Conservation (phyloP, 345 rosid species). For the Crucihimalaya himalaica region DNA sequence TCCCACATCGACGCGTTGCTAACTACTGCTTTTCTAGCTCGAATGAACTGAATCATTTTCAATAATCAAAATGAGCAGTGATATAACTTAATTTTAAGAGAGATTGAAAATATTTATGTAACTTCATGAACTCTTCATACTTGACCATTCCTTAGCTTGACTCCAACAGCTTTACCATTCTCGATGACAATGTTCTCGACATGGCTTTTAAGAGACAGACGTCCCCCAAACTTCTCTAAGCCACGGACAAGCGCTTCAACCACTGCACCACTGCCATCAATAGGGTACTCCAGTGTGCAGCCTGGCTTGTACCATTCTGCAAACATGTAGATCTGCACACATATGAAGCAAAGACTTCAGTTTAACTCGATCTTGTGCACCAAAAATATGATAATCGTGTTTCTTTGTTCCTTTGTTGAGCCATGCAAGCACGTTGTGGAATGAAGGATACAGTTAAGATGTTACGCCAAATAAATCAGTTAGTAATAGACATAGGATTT, state of each 20-base stretch:
- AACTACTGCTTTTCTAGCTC: slow-evolving; percentile 84
- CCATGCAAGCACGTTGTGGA: not conserved
- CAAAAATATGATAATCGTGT: not conserved
- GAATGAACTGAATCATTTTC: slow-evolving; percentile 57
- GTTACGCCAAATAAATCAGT: not conserved
- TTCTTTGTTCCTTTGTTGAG: not conserved
- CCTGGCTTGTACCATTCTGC: slow-evolving; percentile 98
- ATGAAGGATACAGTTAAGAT: not conserved
- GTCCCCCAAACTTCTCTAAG: slow-evolving; percentile 80
- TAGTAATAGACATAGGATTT: not conserved
- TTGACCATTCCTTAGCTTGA: slow-evolving; percentile 81
- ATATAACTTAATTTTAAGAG: not conserved
- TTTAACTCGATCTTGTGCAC: not conserved
- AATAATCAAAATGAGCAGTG: not conserved
- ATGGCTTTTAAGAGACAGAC: slow-evolving; percentile 71
- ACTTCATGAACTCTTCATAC: slow-evolving; percentile 47
- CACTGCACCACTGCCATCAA: slow-evolving; percentile 80
- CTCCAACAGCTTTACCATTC: slow-evolving; percentile 77
- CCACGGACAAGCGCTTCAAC: slow-evolving; percentile 87
- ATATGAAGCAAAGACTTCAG: not conserved
- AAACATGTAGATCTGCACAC: slow-evolving; percentile 89
- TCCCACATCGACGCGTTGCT: slow-evolving; percentile 99
- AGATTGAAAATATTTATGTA: not conserved
- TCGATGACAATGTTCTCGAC: slow-evolving; percentile 75
- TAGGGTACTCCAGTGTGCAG: slow-evolving; percentile 79